Evolutionary conservation across 2,329 filamentous ascomycete species (phyloP).

Genomic region (Monosporascus ibericus): DNA sequence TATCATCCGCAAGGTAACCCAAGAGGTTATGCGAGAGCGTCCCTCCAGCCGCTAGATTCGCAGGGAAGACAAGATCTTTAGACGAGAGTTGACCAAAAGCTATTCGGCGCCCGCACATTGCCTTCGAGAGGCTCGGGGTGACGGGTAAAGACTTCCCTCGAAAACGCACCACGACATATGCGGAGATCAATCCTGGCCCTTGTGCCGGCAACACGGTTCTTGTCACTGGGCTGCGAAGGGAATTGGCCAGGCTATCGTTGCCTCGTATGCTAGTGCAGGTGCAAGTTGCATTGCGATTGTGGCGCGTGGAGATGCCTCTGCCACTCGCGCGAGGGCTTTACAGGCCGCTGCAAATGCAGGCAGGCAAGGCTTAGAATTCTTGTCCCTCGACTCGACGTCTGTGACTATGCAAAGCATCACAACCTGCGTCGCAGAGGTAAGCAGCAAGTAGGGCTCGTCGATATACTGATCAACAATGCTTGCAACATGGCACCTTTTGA

Average conservation of each 20-base stretch:
- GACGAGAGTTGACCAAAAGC: too few species aligned
- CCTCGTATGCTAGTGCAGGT: constrained; percentile 50
- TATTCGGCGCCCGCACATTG: too few species aligned
- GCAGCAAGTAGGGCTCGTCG: constrained; percentile 28
- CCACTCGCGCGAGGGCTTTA: constrained; percentile 28
- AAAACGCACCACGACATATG: constrained; percentile 42
- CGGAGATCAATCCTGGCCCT: constrained; percentile 36
- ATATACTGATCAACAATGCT: constrained; percentile 39
- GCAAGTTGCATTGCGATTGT: constrained; percentile 45
- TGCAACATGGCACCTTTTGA: constrained; percentile 32
- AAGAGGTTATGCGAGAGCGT: too few species aligned
- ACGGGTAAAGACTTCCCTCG: too few species aligned
- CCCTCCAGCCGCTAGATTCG: too few species aligned
- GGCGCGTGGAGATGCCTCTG: constrained; percentile 42
- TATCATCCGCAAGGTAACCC: too few species aligned
- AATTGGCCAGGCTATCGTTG: constrained; percentile 45
- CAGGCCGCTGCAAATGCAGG: constrained; percentile 27
- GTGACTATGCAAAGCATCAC: constrained; percentile 24
- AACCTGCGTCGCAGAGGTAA: constrained; percentile 18
- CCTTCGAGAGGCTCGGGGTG: too few species aligned
- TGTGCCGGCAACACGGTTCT: constrained; percentile 36
- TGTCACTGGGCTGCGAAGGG: constrained; percentile 51
- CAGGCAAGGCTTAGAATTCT: constrained; percentile 32
- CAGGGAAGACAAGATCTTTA: too few species aligned
- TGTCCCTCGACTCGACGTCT: constrained; percentile 33